A percentile compares a stretch with the other conserved stretches of the same genome.
phyloP scores from a whole-genome alignment of 139 green algal genomes.

The Desmodesmus armatus region DNA sequence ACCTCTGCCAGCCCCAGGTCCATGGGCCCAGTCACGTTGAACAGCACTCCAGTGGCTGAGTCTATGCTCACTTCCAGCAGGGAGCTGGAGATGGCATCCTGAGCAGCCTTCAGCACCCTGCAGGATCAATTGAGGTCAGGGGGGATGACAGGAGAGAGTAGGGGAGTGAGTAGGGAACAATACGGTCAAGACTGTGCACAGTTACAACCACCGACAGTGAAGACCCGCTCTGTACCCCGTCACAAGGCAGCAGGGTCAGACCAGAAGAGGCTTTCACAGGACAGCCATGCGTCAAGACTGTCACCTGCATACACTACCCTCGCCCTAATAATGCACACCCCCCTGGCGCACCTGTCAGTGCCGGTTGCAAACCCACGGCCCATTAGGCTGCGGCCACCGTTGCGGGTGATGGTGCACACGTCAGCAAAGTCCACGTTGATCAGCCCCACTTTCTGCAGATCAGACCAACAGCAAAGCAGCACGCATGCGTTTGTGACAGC shows the following conservation, averaged over 20 bases:
- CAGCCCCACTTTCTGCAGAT: conserved; percentile 74
- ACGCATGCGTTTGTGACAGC: not conserved
- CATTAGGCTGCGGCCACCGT: conserved; percentile 89
- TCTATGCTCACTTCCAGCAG: conserved; percentile 95
- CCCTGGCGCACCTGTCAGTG: conserved; percentile 65
- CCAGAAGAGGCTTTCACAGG: too few species aligned
- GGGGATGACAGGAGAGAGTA: too few species aligned
- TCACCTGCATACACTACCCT: too few species aligned
- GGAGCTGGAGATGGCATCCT: conserved; percentile 85
- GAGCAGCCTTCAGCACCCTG: conserved; percentile 69
- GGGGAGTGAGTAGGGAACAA: too few species aligned
- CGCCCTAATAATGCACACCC: too few species aligned
- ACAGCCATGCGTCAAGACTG: too few species aligned
- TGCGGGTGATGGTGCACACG: conserved; percentile 91
- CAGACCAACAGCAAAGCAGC: conserved; percentile 54
- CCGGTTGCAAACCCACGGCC: conserved; percentile 82
- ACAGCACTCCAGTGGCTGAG: conserved; percentile 96
- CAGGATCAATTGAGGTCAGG: not conserved
- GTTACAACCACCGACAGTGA: too few species aligned
- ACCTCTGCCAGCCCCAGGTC: conserved; percentile 93
- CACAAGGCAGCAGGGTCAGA: too few species aligned
- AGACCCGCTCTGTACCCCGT: too few species aligned
- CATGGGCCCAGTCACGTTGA: conserved; percentile 95
- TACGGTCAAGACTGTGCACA: too few species aligned
- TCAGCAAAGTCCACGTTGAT: conserved; percentile 99